Evolutionary conservation across 208 protist species (phyloP), one percentile per base, ranked within the genome.

Genomic region (Leishmania lainsoni): DNA sequence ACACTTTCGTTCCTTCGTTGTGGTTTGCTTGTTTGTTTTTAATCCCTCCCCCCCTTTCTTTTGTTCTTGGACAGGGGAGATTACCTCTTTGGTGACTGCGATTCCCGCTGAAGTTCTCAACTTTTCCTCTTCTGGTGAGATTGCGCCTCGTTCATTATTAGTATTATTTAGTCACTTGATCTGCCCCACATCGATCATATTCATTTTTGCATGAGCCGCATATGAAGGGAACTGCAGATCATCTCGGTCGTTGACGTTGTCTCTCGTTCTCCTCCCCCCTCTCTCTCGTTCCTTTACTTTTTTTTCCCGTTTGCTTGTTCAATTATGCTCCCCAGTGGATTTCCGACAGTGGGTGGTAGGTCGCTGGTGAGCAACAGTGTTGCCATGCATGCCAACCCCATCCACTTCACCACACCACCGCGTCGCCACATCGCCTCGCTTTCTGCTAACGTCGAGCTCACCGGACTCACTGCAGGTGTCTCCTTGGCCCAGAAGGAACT

Each of bases 351-450:
- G 10, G 4, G 72, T n/a, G 29, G 51, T 45, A 5, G 52, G 51
- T 76, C 72, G 72, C 10, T n/a, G n/a, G 5, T 26, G 8, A 29
- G 29, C 20, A 66, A 52, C 56, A 39, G n/a, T 26, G 45, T 8
- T 48, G 12, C 59, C 9, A 45, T 56, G 63, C 76, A 79, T 2
- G 22, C 20, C 59, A 45, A 2, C 59, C 10, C 45, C n/a, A 72
- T 35, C 32, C 72, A 42, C 63, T 81, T 79, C 14, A 63, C 70
- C 9, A 85, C 81, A 8, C 77, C 81, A 8, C 79, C 81, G 51
- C 72, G 73, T 9, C 73, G 73, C 39, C 45, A 35, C 61, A 66
- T n/a, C 20, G 14, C 73, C 17, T 69, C 70, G 51, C 20, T 54
- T 17, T 35, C 77, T 12, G 71, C 76, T 12, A 73, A 81, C 6